Conservation (phyloP, 805 yeast genomes). For the Pichia rugopelliculosa region DNA sequence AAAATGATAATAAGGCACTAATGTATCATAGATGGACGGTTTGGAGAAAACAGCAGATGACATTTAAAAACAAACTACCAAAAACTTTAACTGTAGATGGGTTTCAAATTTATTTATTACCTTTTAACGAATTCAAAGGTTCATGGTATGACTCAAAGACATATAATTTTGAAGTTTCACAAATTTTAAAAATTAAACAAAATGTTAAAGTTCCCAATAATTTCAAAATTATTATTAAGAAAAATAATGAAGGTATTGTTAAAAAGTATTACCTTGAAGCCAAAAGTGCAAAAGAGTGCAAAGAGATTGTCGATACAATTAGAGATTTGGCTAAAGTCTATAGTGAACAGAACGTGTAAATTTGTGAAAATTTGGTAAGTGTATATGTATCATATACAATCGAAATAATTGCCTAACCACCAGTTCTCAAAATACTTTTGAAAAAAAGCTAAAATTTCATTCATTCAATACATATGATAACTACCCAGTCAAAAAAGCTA, state of each 20-base stretch:
- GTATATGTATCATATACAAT: too few relatives aligned
- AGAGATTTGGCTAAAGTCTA: conserved; percentile 44
- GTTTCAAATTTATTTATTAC: conserved; percentile 83
- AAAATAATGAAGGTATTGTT: conserved; percentile 45
- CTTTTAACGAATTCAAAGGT: conserved; percentile 63
- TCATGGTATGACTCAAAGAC: conserved; percentile 71
- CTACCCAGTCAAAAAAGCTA: too few relatives aligned
- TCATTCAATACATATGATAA: too few relatives aligned
- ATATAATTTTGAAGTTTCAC: conserved; percentile 77
- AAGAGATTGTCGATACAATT: conserved; percentile 70
- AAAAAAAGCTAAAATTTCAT: too few relatives aligned
- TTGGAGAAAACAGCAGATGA: conserved; percentile 82
- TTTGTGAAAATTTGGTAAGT: too few relatives aligned
- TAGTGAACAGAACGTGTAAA: conserved; percentile 8
- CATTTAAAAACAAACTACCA: conserved; percentile 73
- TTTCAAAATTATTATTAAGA: conserved; percentile 73
- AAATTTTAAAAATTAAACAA: conserved; percentile 67
- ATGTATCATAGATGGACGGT: conserved; percentile 78
- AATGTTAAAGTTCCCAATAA: conserved; percentile 68
- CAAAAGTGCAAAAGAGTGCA: conserved; percentile 46
- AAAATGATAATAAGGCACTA: conserved; percentile 5
- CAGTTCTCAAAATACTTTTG: too few relatives aligned
- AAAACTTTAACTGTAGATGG: conserved; percentile 86
- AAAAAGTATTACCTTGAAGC: conserved; percentile 89
- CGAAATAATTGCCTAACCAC: too few relatives aligned